A percentile compares a stretch with the other conserved stretches of the same genome.
These are phyloP conservation scores for Juncus effusus DNA, from an alignment of 176 grass and related monocot species.

Conservation along the genomic window DNA sequence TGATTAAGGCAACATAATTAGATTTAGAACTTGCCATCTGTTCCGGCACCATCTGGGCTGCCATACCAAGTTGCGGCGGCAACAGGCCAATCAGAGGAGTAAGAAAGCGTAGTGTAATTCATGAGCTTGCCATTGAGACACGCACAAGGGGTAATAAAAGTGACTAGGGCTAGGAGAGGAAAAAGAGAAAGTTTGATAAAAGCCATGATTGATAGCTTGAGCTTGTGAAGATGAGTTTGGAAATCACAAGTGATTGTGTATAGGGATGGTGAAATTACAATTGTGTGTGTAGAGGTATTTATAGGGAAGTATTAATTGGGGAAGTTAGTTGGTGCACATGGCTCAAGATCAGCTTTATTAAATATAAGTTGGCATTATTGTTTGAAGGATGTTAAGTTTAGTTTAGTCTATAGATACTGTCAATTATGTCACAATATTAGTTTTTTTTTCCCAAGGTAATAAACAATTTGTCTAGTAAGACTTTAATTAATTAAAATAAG, in stretches of 20 bases:
- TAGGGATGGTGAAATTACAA: not conserved
- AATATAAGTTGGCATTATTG: too few species aligned
- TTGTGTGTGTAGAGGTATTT: slow-evolving; percentile 30
- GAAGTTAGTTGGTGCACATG: too few species aligned
- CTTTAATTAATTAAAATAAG: too few species aligned
- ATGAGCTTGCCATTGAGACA: slow-evolving; percentile 51
- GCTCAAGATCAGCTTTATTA: too few species aligned
- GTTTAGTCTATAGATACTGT: too few species aligned
- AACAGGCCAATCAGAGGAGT: slow-evolving; percentile 29
- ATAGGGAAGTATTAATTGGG: slow-evolving; percentile 18
- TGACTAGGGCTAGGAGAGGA: slow-evolving; percentile 6
- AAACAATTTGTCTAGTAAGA: too few species aligned
- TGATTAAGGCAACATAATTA: too few species aligned
- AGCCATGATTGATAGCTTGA: slow-evolving; percentile 31
- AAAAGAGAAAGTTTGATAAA: slow-evolving; percentile 19
- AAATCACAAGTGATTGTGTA: slow-evolving; percentile 2
- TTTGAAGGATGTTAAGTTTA: too few species aligned
- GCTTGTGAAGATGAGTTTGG: not conserved
- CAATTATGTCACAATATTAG: too few species aligned
- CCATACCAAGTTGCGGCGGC: slow-evolving; percentile 83
- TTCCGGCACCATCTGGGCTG: slow-evolving; percentile 41
- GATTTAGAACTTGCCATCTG: slow-evolving; percentile 37
- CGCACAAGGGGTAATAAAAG: slow-evolving; percentile 17
- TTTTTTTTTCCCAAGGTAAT: too few species aligned
- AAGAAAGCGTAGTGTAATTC: slow-evolving; percentile 19